A percentile compares a stretch with the other conserved stretches of the same genome.
Evolutionary conservation across 2,329 filamentous ascomycete species (phyloP).

Genomic region (Aspergillus alliaceus): DNA sequence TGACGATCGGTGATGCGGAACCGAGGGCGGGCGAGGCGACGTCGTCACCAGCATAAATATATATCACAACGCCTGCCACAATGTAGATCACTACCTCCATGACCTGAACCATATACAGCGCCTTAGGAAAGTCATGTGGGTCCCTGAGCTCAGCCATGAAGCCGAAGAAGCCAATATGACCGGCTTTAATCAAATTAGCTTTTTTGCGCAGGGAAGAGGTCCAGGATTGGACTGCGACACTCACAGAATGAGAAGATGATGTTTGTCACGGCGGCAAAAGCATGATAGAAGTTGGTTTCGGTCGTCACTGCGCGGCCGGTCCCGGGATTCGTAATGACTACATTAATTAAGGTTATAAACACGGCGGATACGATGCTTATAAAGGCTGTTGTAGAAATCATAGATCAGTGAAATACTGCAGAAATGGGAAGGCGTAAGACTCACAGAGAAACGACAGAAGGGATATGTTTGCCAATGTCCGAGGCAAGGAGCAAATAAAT

Average conservation of each 20-base stretch:
- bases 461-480: conserved; percentile 63
- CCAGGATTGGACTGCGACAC: not conserved
- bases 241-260: conserved; percentile 68
- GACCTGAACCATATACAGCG: conserved; percentile 61
- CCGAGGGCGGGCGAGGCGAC: conserved; percentile 67
- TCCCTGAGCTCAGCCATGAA: conserved; percentile 65
- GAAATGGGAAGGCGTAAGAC: too few species aligned
- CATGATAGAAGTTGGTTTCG: conserved; percentile 51
- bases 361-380: conserved; percentile 65
- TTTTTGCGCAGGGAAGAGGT: not conserved
- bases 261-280: conserved; percentile 64
- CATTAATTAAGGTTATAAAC: conserved; percentile 65
- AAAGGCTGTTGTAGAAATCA: too few species aligned
- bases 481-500: conserved; percentile 59
- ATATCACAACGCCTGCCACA: conserved; percentile 67
- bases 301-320: conserved; percentile 35
- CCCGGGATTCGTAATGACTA: conserved; percentile 53
- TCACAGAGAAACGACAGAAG: conserved; percentile 60
- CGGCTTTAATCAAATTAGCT: conserved; percentile 26
- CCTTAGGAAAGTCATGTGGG: conserved; percentile 61
- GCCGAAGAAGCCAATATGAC: conserved; percentile 69
- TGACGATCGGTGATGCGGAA: conserved; percentile 56
- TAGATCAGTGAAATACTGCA: too few species aligned
- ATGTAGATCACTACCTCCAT: conserved; percentile 63
- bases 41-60: conserved; percentile 62